Evolutionary conservation across 2,329 filamentous ascomycete species (phyloP).

Genomic region (Samsoniella hepiali): DNA sequence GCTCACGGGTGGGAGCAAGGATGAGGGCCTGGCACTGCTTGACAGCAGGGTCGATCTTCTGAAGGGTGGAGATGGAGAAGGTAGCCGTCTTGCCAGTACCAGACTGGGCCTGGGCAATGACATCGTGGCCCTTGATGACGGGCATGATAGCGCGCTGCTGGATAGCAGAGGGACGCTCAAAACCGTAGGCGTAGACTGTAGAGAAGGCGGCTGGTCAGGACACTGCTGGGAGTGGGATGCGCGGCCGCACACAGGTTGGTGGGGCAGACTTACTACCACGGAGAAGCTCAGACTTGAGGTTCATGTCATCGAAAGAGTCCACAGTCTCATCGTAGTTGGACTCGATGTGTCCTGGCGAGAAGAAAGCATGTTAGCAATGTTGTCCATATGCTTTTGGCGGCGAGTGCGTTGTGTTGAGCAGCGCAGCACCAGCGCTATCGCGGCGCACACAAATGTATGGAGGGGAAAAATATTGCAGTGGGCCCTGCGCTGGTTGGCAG

Average conservation of each 20-base stretch:
- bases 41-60: slow-evolving; percentile 94
- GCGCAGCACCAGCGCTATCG: slow-evolving; percentile 6
- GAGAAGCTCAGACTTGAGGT: slow-evolving; percentile 93
- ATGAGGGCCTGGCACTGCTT: slow-evolving; percentile 99
- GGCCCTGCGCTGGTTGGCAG: slow-evolving; percentile 3
- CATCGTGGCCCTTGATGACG: slow-evolving; percentile 99
- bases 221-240: background rate
- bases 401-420: background rate
- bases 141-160: slow-evolving; percentile 99
- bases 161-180: slow-evolving; percentile 98
- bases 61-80: slow-evolving; percentile 97
- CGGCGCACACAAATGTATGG: slow-evolving; percentile 14
- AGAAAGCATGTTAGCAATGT: slow-evolving; percentile 20
- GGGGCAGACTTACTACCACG: slow-evolving; percentile 65
- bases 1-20: slow-evolving; percentile 94
- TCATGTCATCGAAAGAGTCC: slow-evolving; percentile 99
- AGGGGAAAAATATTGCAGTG: slow-evolving; percentile 17
- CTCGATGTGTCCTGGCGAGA: slow-evolving; percentile 88
- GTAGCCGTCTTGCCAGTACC: slow-evolving; percentile 99
- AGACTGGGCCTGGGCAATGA: slow-evolving; percentile 99
- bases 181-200: slow-evolving; percentile 95
- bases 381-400: slow-evolving; percentile 9
- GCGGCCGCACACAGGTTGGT: slow-evolving; percentile 18
- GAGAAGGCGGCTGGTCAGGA: slow-evolving; percentile 25
- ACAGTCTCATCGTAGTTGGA: slow-evolving; percentile 99